Base-by-base conservation (phyloP, 108 stramenopile species). In the Craspedostauros australis region DNA sequence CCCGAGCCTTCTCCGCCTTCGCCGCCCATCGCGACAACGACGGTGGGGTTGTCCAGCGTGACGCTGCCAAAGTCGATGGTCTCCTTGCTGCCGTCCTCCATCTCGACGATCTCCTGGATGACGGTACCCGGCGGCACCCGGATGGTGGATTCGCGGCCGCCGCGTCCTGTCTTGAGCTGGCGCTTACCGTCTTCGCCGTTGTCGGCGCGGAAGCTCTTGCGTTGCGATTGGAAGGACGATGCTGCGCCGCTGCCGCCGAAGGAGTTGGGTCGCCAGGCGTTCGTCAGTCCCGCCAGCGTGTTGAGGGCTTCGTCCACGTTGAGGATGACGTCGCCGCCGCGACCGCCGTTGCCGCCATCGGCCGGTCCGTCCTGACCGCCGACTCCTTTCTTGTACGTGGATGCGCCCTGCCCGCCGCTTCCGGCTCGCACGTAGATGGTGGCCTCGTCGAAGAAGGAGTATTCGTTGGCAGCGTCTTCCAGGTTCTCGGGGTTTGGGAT, bases 101-200 rank as follows among this genome's bases (percentile, higher is more conserved):
- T n/a, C 25, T 65, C 57, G 8, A 66, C 19, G 32, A 81, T 76
- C 49, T 96, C 88, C 44, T 91, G 82, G 3, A 98, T 86, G 22
- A 98, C 71, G 3, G 95, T 96, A 7, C 95, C 95, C n/a, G 91
- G 88, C 25, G 97, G 97, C 1, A 95, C 94, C 18, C 83, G 63
- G 5, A 98, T 70, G 14, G 63, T 42, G 11, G 79, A 59, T 70
- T 98, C 87, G 43, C 73, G 65, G 19, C 89, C 90, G 47, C 55
- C 71, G 29, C 67, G 30, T 5, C 93, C 95, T 54, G 65, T 71
- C 49, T 80, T 72, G 39, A 70, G 60, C 68, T 82, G 79, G 3
- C 94, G 75, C 50, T 57, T 76, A 3, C 96, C 96, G 58, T 95
- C 87, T 23, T 24, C 50, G 4, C 95, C 96, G 56, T 79, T 83